Conservation (phyloP, 805 yeast genomes). For the Wickerhamomyces chaumierensis region DNA sequence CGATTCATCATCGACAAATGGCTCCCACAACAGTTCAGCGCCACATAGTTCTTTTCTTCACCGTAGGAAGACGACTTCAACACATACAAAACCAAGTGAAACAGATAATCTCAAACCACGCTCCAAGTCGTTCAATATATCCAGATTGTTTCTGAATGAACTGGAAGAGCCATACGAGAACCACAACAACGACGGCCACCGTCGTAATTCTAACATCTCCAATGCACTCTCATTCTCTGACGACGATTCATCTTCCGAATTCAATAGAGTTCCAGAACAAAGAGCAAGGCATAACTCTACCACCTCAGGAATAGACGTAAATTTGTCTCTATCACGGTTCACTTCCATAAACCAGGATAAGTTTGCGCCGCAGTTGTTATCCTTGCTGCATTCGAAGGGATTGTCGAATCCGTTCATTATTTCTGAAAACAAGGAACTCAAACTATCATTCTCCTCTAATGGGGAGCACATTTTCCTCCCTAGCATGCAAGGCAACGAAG, state of each 20-base stretch:
- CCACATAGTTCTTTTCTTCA: not conserved
- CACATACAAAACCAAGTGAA: not conserved
- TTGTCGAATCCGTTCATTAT: not conserved
- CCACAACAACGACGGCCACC: not conserved
- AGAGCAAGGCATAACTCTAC: too few relatives aligned
- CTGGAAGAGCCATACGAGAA: not conserved
- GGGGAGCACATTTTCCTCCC: not conserved
- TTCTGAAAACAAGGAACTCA: not conserved
- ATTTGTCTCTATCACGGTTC: not conserved
- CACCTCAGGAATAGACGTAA: not conserved
- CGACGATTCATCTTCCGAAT: not conserved
- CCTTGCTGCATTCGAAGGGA: not conserved
- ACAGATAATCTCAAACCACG: not conserved
- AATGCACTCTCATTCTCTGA: not conserved
- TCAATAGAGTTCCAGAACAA: too few relatives aligned
- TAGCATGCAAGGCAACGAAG: constrained; percentile 5
- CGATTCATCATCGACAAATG: not conserved
- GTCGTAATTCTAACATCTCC: too few relatives aligned
- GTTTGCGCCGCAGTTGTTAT: not conserved
- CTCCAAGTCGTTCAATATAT: not conserved
- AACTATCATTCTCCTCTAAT: constrained; percentile 3
- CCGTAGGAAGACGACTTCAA: not conserved
- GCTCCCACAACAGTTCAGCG: not conserved
- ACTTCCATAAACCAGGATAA: not conserved
- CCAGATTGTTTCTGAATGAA: not conserved